These are phyloP conservation scores for Aspergillus eucalypticola DNA, from an alignment of 2,329 filamentous ascomycete species.

Conservation along the genomic window DNA sequence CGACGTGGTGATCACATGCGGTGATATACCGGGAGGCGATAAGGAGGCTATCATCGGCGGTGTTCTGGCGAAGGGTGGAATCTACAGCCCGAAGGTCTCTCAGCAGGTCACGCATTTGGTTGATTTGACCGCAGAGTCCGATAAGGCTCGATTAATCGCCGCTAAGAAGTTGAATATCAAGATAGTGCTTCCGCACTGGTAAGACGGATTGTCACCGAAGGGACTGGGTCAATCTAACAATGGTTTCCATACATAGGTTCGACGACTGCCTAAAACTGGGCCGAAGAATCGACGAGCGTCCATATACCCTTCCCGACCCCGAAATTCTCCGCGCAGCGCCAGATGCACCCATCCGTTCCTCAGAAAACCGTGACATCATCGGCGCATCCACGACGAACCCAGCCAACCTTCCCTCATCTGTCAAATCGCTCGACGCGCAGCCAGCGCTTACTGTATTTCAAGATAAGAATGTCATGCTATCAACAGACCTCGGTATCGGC, in stretches of 20 bases:
- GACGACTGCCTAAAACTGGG: constrained; percentile 94
- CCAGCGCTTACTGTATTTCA: constrained; percentile 72
- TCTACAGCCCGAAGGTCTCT: constrained; percentile 70
- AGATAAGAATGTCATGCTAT: constrained; percentile 75
- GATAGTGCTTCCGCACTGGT: constrained; percentile 93
- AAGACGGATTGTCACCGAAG: constrained; percentile 17
- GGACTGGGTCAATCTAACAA: constrained; percentile 21
- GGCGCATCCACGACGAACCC: constrained; percentile 64
- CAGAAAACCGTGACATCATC: constrained; percentile 61
- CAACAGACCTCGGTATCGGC: constrained; percentile 70
- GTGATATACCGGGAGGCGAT: constrained; percentile 80
- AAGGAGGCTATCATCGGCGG: constrained; percentile 91
- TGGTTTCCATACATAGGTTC: constrained; percentile 61
- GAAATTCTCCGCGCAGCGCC: constrained; percentile 69
- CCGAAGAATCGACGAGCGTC: constrained; percentile 82
- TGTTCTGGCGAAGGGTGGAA: constrained; percentile 83
- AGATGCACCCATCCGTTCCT: constrained; percentile 59
- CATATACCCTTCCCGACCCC: constrained; percentile 82
- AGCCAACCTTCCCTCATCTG: constrained; percentile 37
- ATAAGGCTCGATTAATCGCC: constrained; percentile 60
- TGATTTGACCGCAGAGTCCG: constrained; percentile 72
- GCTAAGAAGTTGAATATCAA: constrained; percentile 70
- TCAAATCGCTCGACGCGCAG: constrained; percentile 32
- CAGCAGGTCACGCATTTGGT: constrained; percentile 85
- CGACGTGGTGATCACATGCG: constrained; percentile 78